These are phyloP conservation scores for Helminthosporium solani DNA, from an alignment of 2,329 filamentous ascomycete species.

Conservation along the genomic window DNA sequence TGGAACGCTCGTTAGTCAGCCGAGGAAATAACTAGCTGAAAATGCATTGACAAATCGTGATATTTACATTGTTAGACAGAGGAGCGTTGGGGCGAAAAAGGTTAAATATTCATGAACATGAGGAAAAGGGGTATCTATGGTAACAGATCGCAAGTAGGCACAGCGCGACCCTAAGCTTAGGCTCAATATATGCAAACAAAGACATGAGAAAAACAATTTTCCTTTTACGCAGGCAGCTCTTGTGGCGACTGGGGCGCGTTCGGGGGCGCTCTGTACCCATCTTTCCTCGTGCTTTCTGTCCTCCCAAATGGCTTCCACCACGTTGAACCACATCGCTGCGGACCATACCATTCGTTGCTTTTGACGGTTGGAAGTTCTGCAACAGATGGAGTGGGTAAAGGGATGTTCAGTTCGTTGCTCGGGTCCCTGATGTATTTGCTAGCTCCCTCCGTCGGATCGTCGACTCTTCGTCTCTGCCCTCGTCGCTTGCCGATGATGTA, in stretches of 20 bases:
- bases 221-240: conserved; percentile 4
- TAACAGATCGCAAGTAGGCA: too few species aligned
- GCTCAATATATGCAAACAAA: too few species aligned
- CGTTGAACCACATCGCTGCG: background rate
- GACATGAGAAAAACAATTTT: too few species aligned
- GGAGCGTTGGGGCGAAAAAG: too few species aligned
- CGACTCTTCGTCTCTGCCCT: conserved; percentile 7
- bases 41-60: too few species aligned
- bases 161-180: too few species aligned
- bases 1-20: too few species aligned
- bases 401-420: conserved; percentile 4
- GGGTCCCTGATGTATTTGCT: conserved; percentile 5
- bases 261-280: background rate
- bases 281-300: conserved; percentile 1
- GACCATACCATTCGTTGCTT: background rate
- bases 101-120: too few species aligned
- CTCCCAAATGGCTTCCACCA: conserved; percentile 7
- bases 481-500: conserved; percentile 10
- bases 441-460: conserved; percentile 6
- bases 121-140: too few species aligned
- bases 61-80: too few species aligned
- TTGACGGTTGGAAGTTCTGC: conserved; percentile 3
- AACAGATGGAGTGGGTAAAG: conserved; percentile 3
- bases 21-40: too few species aligned
- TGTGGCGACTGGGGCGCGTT: conserved; percentile 1